Percentiles rank a stretch among this genome's conserved stretches.
Evolutionary conservation across 768 basidiomycete genomes (phyloP).

Genomic region (Mrakia blollopis): DNA sequence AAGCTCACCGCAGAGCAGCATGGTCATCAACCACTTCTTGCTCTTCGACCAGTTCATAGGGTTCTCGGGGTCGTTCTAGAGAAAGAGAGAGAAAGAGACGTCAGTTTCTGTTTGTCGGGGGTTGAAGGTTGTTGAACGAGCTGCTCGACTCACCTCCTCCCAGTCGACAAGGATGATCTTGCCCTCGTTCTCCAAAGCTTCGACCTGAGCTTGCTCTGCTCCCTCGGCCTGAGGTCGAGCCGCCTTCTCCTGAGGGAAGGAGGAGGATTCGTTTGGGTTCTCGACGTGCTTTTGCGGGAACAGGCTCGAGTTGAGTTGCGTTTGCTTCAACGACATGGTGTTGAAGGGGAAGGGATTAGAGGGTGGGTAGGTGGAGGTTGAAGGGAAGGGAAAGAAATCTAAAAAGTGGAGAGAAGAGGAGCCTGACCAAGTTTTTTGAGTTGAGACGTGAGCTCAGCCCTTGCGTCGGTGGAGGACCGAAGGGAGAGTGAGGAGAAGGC

Average conservation of each 20-base stretch:
- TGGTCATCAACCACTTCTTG: conserved; percentile 26
- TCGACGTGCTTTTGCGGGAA: conserved; percentile 11
- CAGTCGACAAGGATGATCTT: conserved; percentile 31
- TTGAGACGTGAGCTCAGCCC: too few relatives aligned
- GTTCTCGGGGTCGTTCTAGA: conserved; percentile 25
- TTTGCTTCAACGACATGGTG: conserved; percentile 7
- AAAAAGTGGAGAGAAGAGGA: too few relatives aligned
- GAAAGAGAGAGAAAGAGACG: neutral
- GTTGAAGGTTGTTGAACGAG: neutral
- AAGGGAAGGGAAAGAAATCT: too few relatives aligned
- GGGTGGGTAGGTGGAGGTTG: too few relatives aligned
- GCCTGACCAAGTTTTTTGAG: too few relatives aligned
- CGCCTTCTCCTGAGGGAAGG: neutral
- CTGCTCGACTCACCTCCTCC: conserved; percentile 20
- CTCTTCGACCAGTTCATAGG: conserved; percentile 26
- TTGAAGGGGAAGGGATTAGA: too few relatives aligned
- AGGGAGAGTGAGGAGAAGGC: too few relatives aligned
- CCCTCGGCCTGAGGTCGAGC: neutral
- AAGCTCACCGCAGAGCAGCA: conserved; percentile 9
- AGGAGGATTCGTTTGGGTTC: neutral
- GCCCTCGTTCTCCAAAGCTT: conserved; percentile 13
- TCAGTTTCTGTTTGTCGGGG: neutral
- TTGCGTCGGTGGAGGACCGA: too few relatives aligned
- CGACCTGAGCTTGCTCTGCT: conserved; percentile 15
- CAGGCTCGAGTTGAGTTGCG: neutral